These are phyloP conservation scores for Pisolithus orientalis DNA, from an alignment of 768 basidiomycete species.

Conservation along the genomic window DNA sequence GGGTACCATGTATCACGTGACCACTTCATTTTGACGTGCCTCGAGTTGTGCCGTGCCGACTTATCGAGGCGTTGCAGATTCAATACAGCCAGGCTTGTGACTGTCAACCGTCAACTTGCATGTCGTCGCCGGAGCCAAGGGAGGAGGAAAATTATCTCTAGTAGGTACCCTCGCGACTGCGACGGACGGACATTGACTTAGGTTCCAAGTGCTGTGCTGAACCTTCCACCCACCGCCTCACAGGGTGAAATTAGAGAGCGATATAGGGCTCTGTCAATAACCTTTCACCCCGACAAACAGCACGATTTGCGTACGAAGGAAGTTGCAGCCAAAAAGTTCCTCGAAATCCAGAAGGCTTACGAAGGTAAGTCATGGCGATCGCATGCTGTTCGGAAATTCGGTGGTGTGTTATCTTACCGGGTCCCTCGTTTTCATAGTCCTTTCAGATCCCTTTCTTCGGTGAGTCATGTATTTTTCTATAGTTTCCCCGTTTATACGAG, in stretches of 20 bases:
- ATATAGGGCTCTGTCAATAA: slow-evolving; percentile 63
- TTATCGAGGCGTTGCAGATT: not conserved
- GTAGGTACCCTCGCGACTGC: slow-evolving; percentile 12
- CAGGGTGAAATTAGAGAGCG: slow-evolving; percentile 68
- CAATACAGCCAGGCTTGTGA: too few species aligned
- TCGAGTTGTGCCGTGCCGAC: too few species aligned
- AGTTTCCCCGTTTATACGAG: slow-evolving; percentile 2
- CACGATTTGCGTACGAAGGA: slow-evolving; percentile 47
- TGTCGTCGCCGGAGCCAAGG: slow-evolving; percentile 1
- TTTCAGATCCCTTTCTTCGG: slow-evolving; percentile 70
- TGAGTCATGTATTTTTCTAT: slow-evolving; percentile 24
- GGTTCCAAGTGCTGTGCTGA: slow-evolving; percentile 54
- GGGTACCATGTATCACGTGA: slow-evolving; percentile 15
- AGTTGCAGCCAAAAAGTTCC: slow-evolving; percentile 60
- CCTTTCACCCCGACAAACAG: slow-evolving; percentile 86
- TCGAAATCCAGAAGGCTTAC: slow-evolving; percentile 78
- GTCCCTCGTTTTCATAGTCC: slow-evolving; percentile 33
- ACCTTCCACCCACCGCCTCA: slow-evolving; percentile 58
- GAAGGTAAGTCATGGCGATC: slow-evolving; percentile 45
- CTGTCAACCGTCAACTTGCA: slow-evolving; percentile 2
- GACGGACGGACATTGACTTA: not conserved
- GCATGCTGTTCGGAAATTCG: not conserved
- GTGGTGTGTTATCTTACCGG: not conserved
- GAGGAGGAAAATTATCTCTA: slow-evolving; percentile 22
- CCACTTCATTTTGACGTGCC: not conserved